A percentile compares a stretch with the other conserved stretches of the same genome.
Evolutionary conservation across 2,329 filamentous ascomycete species (phyloP).

Genomic region (Aspergillus viridinutans): DNA sequence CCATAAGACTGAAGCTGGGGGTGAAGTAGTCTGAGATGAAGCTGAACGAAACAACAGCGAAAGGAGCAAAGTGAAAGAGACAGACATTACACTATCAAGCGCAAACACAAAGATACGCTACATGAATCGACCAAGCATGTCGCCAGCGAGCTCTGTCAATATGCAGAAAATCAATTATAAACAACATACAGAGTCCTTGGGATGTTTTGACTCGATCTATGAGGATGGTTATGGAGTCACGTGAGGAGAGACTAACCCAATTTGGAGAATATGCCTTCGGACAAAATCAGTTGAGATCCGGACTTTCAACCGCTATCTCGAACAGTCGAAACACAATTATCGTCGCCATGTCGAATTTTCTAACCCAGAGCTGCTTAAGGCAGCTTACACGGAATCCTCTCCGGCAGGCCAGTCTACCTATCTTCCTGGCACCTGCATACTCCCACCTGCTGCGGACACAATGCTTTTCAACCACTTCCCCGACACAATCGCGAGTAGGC

Average conservation of each 20-base stretch:
- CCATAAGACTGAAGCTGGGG: not conserved
- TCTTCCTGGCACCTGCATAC: slow-evolving; percentile 71
- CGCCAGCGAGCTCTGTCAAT: not conserved
- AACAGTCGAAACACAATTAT: slow-evolving; percentile 21
- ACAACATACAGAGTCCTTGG: not conserved
- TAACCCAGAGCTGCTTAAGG: slow-evolving; percentile 58
- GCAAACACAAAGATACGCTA: not conserved
- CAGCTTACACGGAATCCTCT: slow-evolving; percentile 50
- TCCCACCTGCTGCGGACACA: slow-evolving; percentile 42
- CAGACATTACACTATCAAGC: not conserved
- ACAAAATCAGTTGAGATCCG: slow-evolving; percentile 30
- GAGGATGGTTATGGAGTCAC: slow-evolving; percentile 9
- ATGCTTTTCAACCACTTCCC: slow-evolving; percentile 68
- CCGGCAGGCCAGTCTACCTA: slow-evolving; percentile 56
- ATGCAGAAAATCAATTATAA: not conserved
- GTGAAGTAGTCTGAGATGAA: not conserved
- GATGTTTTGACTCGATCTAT: not conserved
- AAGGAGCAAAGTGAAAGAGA: not conserved
- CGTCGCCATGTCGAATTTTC: slow-evolving; percentile 59
- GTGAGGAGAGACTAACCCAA: slow-evolving; percentile 14
- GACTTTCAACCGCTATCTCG: slow-evolving; percentile 20
- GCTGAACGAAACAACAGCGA: not conserved
- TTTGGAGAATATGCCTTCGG: slow-evolving; percentile 15
- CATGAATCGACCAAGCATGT: not conserved
- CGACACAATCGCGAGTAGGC: slow-evolving; percentile 76